phyloP scores from a whole-genome alignment of 257 asterid genomes.

The Solanum bulbocastanum region DNA sequence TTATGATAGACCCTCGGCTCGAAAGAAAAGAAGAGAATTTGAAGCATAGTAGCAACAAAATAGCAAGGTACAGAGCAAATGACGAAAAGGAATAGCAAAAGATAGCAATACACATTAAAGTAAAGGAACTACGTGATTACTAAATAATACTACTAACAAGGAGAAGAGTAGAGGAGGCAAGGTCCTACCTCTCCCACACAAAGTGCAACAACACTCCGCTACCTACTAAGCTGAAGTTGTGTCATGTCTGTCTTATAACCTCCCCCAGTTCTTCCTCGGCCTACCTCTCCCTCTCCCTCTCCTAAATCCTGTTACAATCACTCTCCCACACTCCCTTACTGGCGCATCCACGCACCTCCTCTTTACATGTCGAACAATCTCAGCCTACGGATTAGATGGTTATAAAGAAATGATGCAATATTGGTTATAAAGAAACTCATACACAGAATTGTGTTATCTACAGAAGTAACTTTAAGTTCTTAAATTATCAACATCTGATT shows the following conservation, averaged over 20 bases:
- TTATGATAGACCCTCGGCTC: background rate
- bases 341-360: background rate
- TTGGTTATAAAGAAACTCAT: background rate
- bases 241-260: background rate
- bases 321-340: background rate
- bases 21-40: background rate
- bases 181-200: background rate
- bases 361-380: background rate
- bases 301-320: background rate
- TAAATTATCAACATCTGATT: background rate
- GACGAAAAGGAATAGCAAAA: background rate
- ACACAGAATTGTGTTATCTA: background rate
- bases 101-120: background rate
- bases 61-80: background rate
- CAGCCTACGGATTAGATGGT: background rate
- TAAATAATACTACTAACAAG: background rate
- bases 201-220: background rate
- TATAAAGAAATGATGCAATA: background rate
- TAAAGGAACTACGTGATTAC: background rate
- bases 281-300: background rate
- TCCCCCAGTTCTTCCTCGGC: background rate
- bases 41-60: background rate
- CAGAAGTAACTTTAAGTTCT: background rate
- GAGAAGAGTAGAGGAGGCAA: background rate
- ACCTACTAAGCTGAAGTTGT: background rate